Evolutionary conservation across 2,329 filamentous ascomycete genomes (phyloP).

Genomic region (Colletotrichum paranaense): DNA sequence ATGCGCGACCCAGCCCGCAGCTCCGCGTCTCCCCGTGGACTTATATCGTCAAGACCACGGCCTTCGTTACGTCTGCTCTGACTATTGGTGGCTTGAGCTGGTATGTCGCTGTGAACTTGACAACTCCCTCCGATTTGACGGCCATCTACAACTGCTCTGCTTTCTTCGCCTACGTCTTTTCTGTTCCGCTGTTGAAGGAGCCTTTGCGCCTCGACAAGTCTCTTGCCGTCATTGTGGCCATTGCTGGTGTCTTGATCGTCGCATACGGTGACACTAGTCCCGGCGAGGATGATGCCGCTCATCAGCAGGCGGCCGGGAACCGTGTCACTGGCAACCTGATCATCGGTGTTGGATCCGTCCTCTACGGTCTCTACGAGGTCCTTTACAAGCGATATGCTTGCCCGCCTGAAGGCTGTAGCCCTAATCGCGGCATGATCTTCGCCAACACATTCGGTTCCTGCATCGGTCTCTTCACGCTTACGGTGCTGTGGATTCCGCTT

Average conservation of each 20-base stretch:
- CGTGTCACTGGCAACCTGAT: constrained; percentile 88
- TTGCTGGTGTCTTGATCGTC: constrained; percentile 91
- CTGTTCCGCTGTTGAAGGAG: constrained; percentile 88
- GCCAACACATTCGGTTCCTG: constrained; percentile 91
- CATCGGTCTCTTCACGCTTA: constrained; percentile 87
- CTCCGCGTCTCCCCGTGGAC: constrained; percentile 57
- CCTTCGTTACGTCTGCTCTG: constrained; percentile 84
- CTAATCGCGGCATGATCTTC: constrained; percentile 93
- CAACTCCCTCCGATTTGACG: constrained; percentile 91
- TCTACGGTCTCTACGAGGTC: constrained; percentile 98
- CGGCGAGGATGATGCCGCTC: constrained; percentile 58
- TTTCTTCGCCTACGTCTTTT: constrained; percentile 98
- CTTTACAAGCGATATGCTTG: constrained; percentile 95
- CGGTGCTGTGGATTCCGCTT: constrained; percentile 91
- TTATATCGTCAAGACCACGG: constrained; percentile 84
- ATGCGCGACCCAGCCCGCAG: constrained; percentile 57
- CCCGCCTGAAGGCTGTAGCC: constrained; percentile 86
- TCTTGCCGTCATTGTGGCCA: constrained; percentile 86
- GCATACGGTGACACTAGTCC: constrained; percentile 84
- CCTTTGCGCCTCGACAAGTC: constrained; percentile 87
- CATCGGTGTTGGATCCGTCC: constrained; percentile 88
- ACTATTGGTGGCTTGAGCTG: constrained; percentile 93
- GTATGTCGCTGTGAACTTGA: constrained; percentile 95
- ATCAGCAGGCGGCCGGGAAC: constrained; percentile 62
- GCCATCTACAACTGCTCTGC: constrained; percentile 99